Conservation (phyloP, 2,329 filamentous ascomycete genomes). For the Orbilia oligospora region DNA sequence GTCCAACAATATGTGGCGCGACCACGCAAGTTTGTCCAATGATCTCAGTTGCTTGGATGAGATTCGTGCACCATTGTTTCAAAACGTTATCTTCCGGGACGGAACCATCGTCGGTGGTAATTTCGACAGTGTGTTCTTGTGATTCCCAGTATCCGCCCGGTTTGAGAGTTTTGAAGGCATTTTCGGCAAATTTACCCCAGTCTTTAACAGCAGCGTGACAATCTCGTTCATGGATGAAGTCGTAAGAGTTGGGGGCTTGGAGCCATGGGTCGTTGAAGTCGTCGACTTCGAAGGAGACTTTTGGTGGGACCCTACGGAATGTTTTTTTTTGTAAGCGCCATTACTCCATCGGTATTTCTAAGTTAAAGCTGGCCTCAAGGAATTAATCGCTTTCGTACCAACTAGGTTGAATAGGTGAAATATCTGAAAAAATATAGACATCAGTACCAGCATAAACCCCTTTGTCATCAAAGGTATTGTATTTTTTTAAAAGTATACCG, state of each 20-base stretch:
- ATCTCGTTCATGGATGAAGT: slow-evolving; percentile 65
- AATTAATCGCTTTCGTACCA: slow-evolving; percentile 37
- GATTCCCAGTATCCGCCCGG: slow-evolving; percentile 70
- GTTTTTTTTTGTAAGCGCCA: not conserved
- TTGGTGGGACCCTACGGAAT: slow-evolving; percentile 58
- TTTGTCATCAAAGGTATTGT: not conserved
- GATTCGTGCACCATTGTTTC: slow-evolving; percentile 43
- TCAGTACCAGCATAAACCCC: not conserved
- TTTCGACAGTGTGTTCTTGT: slow-evolving; percentile 62
- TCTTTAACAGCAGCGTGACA: slow-evolving; percentile 74
- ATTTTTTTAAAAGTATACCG: slow-evolving; percentile 18
- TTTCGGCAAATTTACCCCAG: slow-evolving; percentile 72
- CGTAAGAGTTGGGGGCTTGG: slow-evolving; percentile 60
- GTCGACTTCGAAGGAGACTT: slow-evolving; percentile 63
- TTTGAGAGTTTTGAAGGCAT: slow-evolving; percentile 68
- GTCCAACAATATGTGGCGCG: slow-evolving; percentile 63
- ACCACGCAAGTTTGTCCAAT: slow-evolving; percentile 49
- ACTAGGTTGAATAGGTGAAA: slow-evolving; percentile 66
- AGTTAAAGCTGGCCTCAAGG: not conserved
- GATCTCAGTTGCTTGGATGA: slow-evolving; percentile 35
- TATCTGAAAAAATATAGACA: slow-evolving; percentile 65
- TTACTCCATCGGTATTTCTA: not conserved
- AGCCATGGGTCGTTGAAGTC: slow-evolving; percentile 63
- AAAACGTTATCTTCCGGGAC: slow-evolving; percentile 53
- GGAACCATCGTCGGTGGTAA: slow-evolving; percentile 60